Conservation (phyloP, 2,329 filamentous ascomycete species). For the Orbilia blumenaviensis region DNA sequence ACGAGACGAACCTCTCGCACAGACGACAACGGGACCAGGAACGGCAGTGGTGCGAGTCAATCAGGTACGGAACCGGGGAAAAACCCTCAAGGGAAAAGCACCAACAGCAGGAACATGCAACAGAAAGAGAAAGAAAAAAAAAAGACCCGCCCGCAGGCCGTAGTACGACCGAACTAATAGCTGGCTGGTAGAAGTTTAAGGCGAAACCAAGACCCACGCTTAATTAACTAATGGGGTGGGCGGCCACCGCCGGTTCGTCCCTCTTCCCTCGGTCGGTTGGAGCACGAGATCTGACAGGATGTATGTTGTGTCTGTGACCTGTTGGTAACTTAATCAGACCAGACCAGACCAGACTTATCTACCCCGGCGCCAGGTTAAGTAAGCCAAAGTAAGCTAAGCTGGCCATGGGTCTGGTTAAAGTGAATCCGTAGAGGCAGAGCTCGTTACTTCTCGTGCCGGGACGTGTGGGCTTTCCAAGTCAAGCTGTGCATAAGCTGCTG, state of each 20-base stretch:
- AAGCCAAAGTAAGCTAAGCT: neutral
- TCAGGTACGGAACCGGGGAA: slow-evolving; percentile 37
- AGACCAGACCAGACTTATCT: too few species aligned
- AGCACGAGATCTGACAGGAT: slow-evolving; percentile 37
- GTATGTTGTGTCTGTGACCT: neutral
- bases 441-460: slow-evolving; percentile 21
- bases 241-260: slow-evolving; percentile 43
- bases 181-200: too few species aligned
- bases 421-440: neutral
- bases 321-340: neutral
- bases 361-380: neutral
- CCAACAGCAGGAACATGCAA: slow-evolving; percentile 17
- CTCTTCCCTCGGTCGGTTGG: slow-evolving; percentile 43
- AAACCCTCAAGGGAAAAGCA: neutral
- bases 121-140: neutral
- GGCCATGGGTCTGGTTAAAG: neutral
- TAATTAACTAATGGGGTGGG: too few species aligned
- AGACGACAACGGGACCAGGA: slow-evolving; percentile 28
- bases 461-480: slow-evolving; percentile 41
- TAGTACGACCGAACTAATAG: too few species aligned
- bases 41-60: slow-evolving; percentile 21
- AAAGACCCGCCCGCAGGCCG: too few species aligned
- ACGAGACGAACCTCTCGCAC: slow-evolving; percentile 37
- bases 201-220: slow-evolving; percentile 8
- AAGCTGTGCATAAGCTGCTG: neutral